A percentile compares a stretch with the other conserved stretches of the same genome.
These are phyloP conservation scores for Lepidium africanum DNA, from an alignment of 345 rosid genomes.

Conservation along the genomic window DNA sequence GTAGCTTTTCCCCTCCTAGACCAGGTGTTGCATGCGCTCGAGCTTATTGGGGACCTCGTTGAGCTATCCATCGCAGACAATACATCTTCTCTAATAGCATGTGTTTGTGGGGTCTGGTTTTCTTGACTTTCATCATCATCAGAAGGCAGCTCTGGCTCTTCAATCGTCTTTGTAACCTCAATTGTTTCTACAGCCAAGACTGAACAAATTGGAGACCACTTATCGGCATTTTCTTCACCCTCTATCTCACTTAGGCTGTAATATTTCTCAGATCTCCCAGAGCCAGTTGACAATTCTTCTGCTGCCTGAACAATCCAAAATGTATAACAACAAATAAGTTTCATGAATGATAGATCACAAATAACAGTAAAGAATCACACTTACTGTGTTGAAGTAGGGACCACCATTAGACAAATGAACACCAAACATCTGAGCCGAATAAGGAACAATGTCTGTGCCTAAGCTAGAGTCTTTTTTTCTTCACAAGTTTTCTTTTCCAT, in stretches of 20 bases:
- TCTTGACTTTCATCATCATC: slow-evolving; percentile 23
- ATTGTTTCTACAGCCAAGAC: slow-evolving; percentile 31
- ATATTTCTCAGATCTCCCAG: slow-evolving; percentile 4
- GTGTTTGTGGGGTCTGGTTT: slow-evolving; percentile 32
- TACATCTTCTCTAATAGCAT: slow-evolving; percentile 14
- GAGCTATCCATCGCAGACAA: slow-evolving; percentile 32
- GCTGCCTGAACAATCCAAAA: too few species aligned
- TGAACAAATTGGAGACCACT: neutral
- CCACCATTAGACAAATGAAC: too few species aligned
- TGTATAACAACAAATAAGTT: too few species aligned
- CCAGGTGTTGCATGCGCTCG: slow-evolving; percentile 44
- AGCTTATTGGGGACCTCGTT: slow-evolving; percentile 22
- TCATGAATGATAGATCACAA: too few species aligned
- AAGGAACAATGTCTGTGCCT: too few species aligned
- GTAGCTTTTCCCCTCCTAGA: slow-evolving; percentile 73
- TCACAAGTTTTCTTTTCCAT: too few species aligned
- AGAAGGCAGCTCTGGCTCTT: slow-evolving; percentile 24
- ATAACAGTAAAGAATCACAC: too few species aligned
- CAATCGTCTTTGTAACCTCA: slow-evolving; percentile 23
- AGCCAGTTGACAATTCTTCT: neutral
- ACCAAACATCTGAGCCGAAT: too few species aligned
- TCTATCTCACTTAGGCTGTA: slow-evolving; percentile 9
- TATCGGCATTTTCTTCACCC: slow-evolving; percentile 11
- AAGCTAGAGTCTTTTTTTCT: too few species aligned
- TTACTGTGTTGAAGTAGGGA: too few species aligned